These are phyloP conservation scores for Fomitopsis pulvina DNA, from an alignment of 768 basidiomycete genomes.

Conservation along the genomic window DNA sequence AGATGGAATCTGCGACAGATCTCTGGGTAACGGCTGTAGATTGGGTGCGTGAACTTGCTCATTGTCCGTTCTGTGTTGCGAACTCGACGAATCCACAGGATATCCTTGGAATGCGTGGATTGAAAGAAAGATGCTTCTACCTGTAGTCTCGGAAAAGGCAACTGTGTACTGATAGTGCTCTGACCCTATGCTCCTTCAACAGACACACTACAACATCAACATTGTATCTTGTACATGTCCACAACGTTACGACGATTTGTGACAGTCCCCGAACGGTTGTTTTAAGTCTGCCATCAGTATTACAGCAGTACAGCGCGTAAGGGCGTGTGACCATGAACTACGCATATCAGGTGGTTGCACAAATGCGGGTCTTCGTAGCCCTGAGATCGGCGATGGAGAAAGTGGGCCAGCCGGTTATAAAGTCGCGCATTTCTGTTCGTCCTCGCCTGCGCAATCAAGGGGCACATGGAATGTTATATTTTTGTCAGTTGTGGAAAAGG, in stretches of 20 bases:
- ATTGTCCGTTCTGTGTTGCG: not conserved
- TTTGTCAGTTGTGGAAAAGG: not conserved
- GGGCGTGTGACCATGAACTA: too few relatives aligned
- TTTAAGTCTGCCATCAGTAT: too few relatives aligned
- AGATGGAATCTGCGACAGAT: slow-evolving; percentile 86
- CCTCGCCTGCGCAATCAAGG: slow-evolving; percentile 35
- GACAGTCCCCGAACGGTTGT: too few relatives aligned
- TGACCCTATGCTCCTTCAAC: too few relatives aligned
- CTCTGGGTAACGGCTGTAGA: slow-evolving; percentile 84
- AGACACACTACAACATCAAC: too few relatives aligned
- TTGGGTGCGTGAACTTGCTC: slow-evolving; percentile 54
- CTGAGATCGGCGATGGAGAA: slow-evolving; percentile 48
- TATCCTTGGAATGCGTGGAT: slow-evolving; percentile 68
- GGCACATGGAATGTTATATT: not conserved
- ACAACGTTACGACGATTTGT: too few relatives aligned
- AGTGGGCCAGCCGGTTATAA: slow-evolving; percentile 36
- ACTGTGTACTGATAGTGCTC: too few relatives aligned
- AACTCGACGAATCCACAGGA: slow-evolving; percentile 38
- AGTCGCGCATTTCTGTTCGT: slow-evolving; percentile 42
- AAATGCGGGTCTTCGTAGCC: slow-evolving; percentile 8
- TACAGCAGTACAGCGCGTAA: too few relatives aligned
- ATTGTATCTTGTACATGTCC: too few relatives aligned
- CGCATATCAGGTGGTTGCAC: not conserved
- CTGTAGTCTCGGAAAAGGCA: slow-evolving; percentile 46
- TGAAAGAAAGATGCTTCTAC: slow-evolving; percentile 81